phyloP scores from a whole-genome alignment of 495 filamentous ascomycete genomes.

The Zalerion maritima region DNA sequence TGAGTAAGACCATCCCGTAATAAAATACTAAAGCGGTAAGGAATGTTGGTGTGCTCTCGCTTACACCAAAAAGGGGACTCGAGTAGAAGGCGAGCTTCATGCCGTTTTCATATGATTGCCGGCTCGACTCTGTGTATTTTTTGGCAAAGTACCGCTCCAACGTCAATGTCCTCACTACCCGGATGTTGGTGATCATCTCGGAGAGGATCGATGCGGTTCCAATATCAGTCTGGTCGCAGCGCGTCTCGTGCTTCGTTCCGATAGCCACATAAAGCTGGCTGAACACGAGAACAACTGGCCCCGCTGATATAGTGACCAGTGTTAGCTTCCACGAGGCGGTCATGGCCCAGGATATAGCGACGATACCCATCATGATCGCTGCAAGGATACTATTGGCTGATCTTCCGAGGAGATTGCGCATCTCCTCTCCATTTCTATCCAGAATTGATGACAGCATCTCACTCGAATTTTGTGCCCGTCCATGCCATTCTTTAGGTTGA shows the following conservation, averaged over 20 bases:
- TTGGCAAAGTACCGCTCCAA: slow-evolving; percentile 59
- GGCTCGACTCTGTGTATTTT: slow-evolving; percentile 43
- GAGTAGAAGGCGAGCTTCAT: slow-evolving; percentile 44
- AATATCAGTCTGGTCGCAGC: slow-evolving; percentile 44
- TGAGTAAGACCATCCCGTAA: slow-evolving; percentile 55
- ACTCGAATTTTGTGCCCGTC: slow-evolving; percentile 49
- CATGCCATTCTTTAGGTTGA: slow-evolving; percentile 80
- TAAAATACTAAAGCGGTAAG: slow-evolving; percentile 73
- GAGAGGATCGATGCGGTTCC: slow-evolving; percentile 43
- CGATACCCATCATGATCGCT: slow-evolving; percentile 44
- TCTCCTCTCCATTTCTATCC: slow-evolving; percentile 76
- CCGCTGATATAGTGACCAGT: slow-evolving; percentile 52
- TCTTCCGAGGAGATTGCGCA: slow-evolving; percentile 63
- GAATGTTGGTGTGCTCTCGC: slow-evolving; percentile 55
- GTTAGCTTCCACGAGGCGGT: slow-evolving; percentile 69
- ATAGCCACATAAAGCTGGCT: slow-evolving; percentile 46
- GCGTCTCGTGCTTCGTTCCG: slow-evolving; percentile 56
- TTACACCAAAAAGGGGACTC: slow-evolving; percentile 61
- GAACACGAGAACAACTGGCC: slow-evolving; percentile 52
- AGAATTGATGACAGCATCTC: slow-evolving; percentile 51
- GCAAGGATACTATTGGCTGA: slow-evolving; percentile 60
- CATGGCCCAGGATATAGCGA: slow-evolving; percentile 61
- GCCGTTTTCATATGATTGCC: slow-evolving; percentile 37
- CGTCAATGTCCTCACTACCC: slow-evolving; percentile 63
- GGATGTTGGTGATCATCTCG: slow-evolving; percentile 73